Conservation (phyloP, 2,329 filamentous ascomycete genomes). For the Aspergillus phoenicis region DNA sequence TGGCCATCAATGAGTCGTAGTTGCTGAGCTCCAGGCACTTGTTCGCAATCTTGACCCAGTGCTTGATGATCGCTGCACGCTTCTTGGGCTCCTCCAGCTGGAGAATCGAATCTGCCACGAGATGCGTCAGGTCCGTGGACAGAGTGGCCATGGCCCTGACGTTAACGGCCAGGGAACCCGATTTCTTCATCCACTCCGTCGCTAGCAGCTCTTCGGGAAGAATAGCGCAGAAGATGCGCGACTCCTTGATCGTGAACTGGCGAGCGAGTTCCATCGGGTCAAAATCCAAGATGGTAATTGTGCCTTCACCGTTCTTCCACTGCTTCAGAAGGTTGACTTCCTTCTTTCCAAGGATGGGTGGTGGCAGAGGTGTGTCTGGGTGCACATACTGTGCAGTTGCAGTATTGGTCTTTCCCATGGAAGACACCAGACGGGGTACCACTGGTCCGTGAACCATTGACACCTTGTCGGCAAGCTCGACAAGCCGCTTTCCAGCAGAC, state of each 20-base stretch:
- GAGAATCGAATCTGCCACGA: slow-evolving; percentile 91
- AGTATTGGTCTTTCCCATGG: slow-evolving; percentile 84
- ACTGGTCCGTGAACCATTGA: slow-evolving; percentile 71
- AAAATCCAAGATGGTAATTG: slow-evolving; percentile 81
- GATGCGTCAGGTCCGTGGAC: slow-evolving; percentile 87
- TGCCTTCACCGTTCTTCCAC: slow-evolving; percentile 72
- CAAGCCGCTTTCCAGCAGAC: slow-evolving; percentile 75
- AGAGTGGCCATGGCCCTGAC: slow-evolving; percentile 92
- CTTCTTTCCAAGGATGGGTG: slow-evolving; percentile 71
- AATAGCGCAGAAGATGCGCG: slow-evolving; percentile 87
- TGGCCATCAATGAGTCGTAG: slow-evolving; percentile 95
- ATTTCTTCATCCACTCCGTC: slow-evolving; percentile 91
- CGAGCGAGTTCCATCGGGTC: slow-evolving; percentile 88
- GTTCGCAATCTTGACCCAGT: slow-evolving; percentile 94
- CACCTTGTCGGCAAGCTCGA: slow-evolving; percentile 79
- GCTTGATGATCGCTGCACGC: slow-evolving; percentile 85
- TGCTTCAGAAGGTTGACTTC: slow-evolving; percentile 71
- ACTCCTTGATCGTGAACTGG: slow-evolving; percentile 90
- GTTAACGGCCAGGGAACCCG: slow-evolving; percentile 76
- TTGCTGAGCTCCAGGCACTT: slow-evolving; percentile 89
- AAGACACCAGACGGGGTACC: slow-evolving; percentile 79
- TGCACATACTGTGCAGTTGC: slow-evolving; percentile 71
- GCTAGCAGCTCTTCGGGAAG: slow-evolving; percentile 88
- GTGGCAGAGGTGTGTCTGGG: slow-evolving; percentile 70
- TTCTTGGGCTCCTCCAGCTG: slow-evolving; percentile 89